Evolutionary conservation across 305 asterid genomes (phyloP), one percentile per base, ranked within the genome.

Genomic region (Salvia sclarea): DNA sequence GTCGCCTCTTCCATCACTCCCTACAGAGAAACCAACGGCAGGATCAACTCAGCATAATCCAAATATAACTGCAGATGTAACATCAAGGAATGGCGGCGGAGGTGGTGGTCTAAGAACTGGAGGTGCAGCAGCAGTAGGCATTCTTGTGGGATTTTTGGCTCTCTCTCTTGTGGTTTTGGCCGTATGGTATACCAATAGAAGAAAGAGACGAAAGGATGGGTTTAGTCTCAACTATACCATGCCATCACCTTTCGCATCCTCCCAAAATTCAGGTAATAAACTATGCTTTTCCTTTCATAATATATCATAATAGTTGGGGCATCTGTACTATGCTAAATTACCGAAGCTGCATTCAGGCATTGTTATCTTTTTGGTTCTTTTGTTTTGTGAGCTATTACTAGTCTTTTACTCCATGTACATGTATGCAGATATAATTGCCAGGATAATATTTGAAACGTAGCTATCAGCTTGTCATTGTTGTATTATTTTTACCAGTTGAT

Each of bases 231-330:
- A 80, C 63, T 81, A 85, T 60, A 45, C 70, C 38, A 67, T 77
- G 74, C 89, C 90, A 57, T 88, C 96, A 71, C 95, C 95, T 60
- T 83, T 74, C 61, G 88, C 88, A 35, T 88, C 98, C 74, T 91
- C 98, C 68, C 96, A 86, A 67, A 79, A 87, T 79, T 91, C 98
- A 80, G 98, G 98, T 89, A 81, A 21, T 61, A 73, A 35, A 21
- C 45, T 49, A 38, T 38, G 40, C 40, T 68, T 68, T 64, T 14
- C 54, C 41, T 59, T 61, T 38, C 43, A 50, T 54, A 7, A 21
- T 35, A 20, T 2, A 18, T 20, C 50, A 59, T 57, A 57, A 18
- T 17, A 59, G 2, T 40, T 59, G 5, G 31, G 69, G 37, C 14
- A 41, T 56, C 62, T 56, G 22, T 56, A 28, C 0, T 69, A 5